phyloP scores from a whole-genome alignment of 1,284 basidiomycete species.

The Rhodotorula sp. region DNA sequence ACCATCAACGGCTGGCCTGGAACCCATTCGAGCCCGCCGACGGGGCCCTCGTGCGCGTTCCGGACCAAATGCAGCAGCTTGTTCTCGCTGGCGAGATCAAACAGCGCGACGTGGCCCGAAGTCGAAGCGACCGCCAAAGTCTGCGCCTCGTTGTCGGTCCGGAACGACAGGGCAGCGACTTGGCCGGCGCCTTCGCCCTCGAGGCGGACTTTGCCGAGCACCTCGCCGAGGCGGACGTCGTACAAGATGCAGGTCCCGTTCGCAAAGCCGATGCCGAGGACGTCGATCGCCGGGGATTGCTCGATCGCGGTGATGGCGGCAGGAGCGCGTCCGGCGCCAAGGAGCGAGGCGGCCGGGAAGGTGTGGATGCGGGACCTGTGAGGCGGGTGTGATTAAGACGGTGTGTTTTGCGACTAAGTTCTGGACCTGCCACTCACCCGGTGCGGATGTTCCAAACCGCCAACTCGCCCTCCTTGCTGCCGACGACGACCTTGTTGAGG shows the following conservation, averaged over 20 bases:
- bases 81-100: constrained; percentile 68
- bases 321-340: constrained; percentile 40
- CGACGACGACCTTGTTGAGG: constrained; percentile 90
- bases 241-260: constrained; percentile 85
- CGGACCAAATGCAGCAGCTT: constrained; percentile 76
- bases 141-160: constrained; percentile 54
- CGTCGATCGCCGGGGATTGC: constrained; percentile 94
- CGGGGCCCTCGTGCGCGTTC: constrained; percentile 79
- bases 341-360: constrained; percentile 46
- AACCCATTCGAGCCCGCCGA: constrained; percentile 81
- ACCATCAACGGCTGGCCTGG: constrained; percentile 84
- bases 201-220: constrained; percentile 84
- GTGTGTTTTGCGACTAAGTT: no score
- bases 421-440: no score
- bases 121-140: constrained; percentile 82
- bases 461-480: constrained; percentile 74
- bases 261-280: constrained; percentile 84
- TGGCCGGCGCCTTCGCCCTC: constrained; percentile 63
- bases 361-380: constrained; percentile 54
- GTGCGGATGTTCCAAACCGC: constrained; percentile 94
- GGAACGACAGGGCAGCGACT: constrained; percentile 75
- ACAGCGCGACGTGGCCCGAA: constrained; percentile 81
- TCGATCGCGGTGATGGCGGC: constrained; percentile 71
- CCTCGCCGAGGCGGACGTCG: constrained; percentile 85
- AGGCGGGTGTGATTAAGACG: constrained; percentile 1